A percentile compares a stretch with the other conserved stretches of the same genome.
phyloP scores from a whole-genome alignment of 805 yeast genomes.

The Cyberlindnera veronae region DNA sequence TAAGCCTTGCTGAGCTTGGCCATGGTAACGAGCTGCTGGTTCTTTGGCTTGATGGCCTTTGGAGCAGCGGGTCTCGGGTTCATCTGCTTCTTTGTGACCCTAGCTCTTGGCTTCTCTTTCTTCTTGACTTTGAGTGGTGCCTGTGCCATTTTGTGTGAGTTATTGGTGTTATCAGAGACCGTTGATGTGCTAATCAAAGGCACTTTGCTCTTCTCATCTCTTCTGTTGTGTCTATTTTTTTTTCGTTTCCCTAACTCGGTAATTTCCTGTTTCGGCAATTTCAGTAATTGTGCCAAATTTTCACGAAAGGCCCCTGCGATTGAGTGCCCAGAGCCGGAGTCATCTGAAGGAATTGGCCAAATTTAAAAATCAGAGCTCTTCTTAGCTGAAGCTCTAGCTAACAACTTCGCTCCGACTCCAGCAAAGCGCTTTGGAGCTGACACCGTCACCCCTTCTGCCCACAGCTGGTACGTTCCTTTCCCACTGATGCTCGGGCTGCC shows the following conservation, averaged over 20 bases:
- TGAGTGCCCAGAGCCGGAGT: constrained; percentile 8
- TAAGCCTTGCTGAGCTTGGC: constrained; percentile 52
- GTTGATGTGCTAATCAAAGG: not conserved
- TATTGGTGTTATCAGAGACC: not conserved
- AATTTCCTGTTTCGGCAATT: constrained; percentile 5
- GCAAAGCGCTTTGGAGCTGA: constrained; percentile 11
- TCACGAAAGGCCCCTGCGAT: not conserved
- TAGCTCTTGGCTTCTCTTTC: constrained; percentile 35
- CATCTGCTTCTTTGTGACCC: constrained; percentile 56
- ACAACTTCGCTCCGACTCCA: constrained; percentile 1
- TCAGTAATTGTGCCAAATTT: constrained; percentile 3
- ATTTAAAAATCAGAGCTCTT: not conserved
- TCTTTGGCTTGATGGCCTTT: constrained; percentile 63
- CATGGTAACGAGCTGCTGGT: constrained; percentile 46
- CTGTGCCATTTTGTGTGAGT: constrained; percentile 57
- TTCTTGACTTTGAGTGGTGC: constrained; percentile 57
- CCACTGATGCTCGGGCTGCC: too few species aligned
- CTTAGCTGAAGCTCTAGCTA: not conserved
- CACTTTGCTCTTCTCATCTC: not conserved
- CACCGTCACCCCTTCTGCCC: constrained; percentile 7
- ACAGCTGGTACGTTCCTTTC: not conserved
- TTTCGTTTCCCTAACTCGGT: not conserved
- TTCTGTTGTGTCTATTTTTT: constrained; percentile 4
- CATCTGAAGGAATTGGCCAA: constrained; percentile 9
- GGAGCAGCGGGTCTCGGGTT: constrained; percentile 75